These are phyloP conservation scores for Neocucurbitaria cava DNA, from an alignment of 2,329 filamentous ascomycete genomes.

Conservation along the genomic window DNA sequence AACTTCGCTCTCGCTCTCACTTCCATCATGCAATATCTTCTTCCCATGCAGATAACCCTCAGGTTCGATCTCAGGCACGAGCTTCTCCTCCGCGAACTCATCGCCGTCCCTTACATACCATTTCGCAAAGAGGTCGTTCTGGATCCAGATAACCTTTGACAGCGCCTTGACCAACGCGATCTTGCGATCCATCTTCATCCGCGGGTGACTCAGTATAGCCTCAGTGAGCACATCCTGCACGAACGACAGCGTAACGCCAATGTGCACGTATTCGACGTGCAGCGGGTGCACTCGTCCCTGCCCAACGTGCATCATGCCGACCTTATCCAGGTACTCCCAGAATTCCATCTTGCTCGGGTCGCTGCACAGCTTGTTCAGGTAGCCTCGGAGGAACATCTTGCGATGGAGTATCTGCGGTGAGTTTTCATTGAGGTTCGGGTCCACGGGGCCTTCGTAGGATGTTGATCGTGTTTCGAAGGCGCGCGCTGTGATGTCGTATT, in stretches of 20 bases:
- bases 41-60: slow-evolving; percentile 48
- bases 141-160: slow-evolving; percentile 85
- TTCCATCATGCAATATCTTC: slow-evolving; percentile 38
- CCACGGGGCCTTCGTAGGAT: slow-evolving; percentile 71
- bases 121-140: slow-evolving; percentile 85
- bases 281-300: slow-evolving; percentile 74
- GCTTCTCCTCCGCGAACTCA: slow-evolving; percentile 59
- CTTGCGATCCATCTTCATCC: slow-evolving; percentile 71
- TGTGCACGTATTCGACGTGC: slow-evolving; percentile 82
- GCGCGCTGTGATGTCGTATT: slow-evolving; percentile 81
- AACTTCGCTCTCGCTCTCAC: slow-evolving; percentile 38
- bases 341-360: slow-evolving; percentile 78
- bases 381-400: slow-evolving; percentile 79
- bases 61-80: slow-evolving; percentile 47
- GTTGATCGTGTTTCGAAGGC: slow-evolving; percentile 70
- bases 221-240: slow-evolving; percentile 81
- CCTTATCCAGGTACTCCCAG: slow-evolving; percentile 85
- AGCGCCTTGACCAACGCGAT: slow-evolving; percentile 77
- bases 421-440: slow-evolving; percentile 69
- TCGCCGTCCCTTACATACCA: slow-evolving; percentile 77
- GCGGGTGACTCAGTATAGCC: slow-evolving; percentile 75
- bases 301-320: slow-evolving; percentile 85
- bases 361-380: slow-evolving; percentile 75
- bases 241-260: slow-evolving; percentile 74
- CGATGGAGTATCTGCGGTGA: slow-evolving; percentile 77